Evolutionary conservation across 192 early-diverging fungal genomes (phyloP).

Genomic region (Piromyces sp.): DNA sequence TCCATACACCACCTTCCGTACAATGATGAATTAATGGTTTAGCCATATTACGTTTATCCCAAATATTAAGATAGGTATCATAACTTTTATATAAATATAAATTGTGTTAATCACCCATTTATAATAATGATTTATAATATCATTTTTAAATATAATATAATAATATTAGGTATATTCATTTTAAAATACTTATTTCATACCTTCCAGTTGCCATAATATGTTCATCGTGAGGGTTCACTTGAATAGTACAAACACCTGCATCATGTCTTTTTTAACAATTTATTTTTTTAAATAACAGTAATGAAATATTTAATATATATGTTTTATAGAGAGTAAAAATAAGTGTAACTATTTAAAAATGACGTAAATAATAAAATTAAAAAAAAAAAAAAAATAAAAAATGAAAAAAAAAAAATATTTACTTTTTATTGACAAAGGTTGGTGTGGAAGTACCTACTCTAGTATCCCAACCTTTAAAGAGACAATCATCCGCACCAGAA

Average conservation of each 20-base stretch:
- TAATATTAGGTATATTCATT: too few relatives aligned
- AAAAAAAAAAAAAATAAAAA: background rate
- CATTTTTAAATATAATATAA: too few relatives aligned
- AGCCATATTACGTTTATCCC: constrained; percentile 81
- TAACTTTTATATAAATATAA: constrained; percentile 61
- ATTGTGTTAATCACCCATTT: too few relatives aligned
- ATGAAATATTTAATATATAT: too few relatives aligned
- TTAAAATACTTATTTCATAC: constrained; percentile 9
- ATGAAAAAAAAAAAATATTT: constrained; percentile 1
- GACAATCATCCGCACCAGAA: constrained; percentile 71
- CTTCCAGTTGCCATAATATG: constrained; percentile 71
- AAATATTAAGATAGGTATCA: constrained; percentile 71
- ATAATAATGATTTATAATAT: too few relatives aligned
- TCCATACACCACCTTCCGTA: constrained; percentile 82
- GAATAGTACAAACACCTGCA: constrained; percentile 84
- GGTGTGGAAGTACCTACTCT: constrained; percentile 31
- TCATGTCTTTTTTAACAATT: constrained; percentile 43
- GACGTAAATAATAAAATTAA: too few relatives aligned
- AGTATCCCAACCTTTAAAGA: constrained; percentile 76
- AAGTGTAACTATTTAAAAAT: too few relatives aligned
- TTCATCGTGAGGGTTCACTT: constrained; percentile 59
- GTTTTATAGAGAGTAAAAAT: background rate
- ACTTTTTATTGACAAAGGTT: constrained; percentile 41
- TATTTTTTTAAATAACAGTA: too few relatives aligned
- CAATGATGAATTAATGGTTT: constrained; percentile 43